A percentile compares a stretch with the other conserved stretches of the same genome.
Evolutionary conservation across 2,329 filamentous ascomycete species (phyloP).

Genomic region (Daldinia eschscholtzii): DNA sequence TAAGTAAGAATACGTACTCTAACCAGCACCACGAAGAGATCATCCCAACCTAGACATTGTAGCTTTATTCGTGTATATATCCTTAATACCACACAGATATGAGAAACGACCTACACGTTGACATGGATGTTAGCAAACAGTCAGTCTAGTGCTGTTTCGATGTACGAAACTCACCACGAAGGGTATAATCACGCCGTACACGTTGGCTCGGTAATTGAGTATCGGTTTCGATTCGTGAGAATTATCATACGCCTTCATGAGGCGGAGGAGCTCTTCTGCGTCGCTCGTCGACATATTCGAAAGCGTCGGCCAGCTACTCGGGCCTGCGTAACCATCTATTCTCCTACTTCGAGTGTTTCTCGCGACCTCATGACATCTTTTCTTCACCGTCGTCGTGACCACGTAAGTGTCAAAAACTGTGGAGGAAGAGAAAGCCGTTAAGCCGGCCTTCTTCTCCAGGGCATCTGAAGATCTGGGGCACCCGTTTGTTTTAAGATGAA

Average conservation of each 20-base stretch:
- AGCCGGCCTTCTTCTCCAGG: slow-evolving; percentile 10
- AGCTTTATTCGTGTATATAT: slow-evolving; percentile 50
- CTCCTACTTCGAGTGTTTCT: not conserved
- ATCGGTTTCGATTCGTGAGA: slow-evolving; percentile 43
- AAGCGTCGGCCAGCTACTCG: slow-evolving; percentile 1
- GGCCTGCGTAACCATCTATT: not conserved
- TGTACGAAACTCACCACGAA: slow-evolving; percentile 43
- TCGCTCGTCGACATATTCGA: slow-evolving; percentile 30
- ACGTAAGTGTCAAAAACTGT: not conserved
- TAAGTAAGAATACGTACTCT: slow-evolving; percentile 42
- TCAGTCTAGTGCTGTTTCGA: not conserved
- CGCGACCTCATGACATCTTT: slow-evolving; percentile 9
- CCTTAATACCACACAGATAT: slow-evolving; percentile 48
- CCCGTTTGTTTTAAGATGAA: slow-evolving; percentile 20
- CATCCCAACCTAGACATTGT: slow-evolving; percentile 53
- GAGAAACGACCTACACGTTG: slow-evolving; percentile 45
- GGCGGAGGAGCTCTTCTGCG: slow-evolving; percentile 30
- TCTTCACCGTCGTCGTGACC: not conserved
- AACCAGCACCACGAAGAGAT: slow-evolving; percentile 54
- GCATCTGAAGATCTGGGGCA: not conserved
- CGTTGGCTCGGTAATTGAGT: slow-evolving; percentile 42
- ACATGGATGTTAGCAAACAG: slow-evolving; percentile 16
- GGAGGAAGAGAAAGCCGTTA: not conserved
- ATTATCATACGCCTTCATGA: slow-evolving; percentile 49
- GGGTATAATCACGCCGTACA: slow-evolving; percentile 44